Evolutionary conservation across 1,139 yeast genomes (phyloP), one percentile per base, ranked within the genome.

Genomic region (Tardiomyces depauwii): DNA sequence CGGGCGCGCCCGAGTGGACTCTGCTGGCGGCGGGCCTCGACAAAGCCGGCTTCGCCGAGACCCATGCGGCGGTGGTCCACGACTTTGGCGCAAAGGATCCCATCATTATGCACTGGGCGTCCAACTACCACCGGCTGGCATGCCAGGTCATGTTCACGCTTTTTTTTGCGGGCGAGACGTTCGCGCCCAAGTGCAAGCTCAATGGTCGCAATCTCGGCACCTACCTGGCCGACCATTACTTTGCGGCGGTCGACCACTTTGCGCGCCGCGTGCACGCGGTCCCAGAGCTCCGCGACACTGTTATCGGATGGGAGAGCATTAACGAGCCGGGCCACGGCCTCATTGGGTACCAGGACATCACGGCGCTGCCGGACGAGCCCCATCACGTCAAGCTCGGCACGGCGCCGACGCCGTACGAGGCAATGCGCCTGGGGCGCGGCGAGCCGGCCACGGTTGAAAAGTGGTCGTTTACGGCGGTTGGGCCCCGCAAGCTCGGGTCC

Each of bases 1-100:
- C 88, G 48, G 96, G 96, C 18, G 95, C 96, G 2, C 96, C 96
- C 0, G 57, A 84, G 58, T 88, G 96, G 96, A 87, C 96, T 0
- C 63, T 86, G 10, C 80, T 83, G 54, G 89, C 91, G 14, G 94
- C 88, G 1, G 96, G 96, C 0, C 66, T 88, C 39, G 77, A 88
- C 48, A 94, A 94, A 0, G 67, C 64, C 18, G 65, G 76, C 21
- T 82, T 87, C 55, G 64, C 74, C 6, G 68, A 55, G 0, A 54
- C 58, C n/a, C 54, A 53, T 18, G 57, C 58, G 2, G 55, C 58
- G 2, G 41, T 49, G 41, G 40, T 52, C 39, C 55, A 55, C 52
- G 45, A 51, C 28, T 49, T 51, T 12, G 44, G 46, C 36, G 45
- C 36, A 14, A 32, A 39, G 41, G 44, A 51, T 11, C 45, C 49